A percentile compares a stretch with the other conserved stretches of the same genome.
These are phyloP conservation scores for Starmerella asiatica DNA, from an alignment of 805 yeast species.

Conservation along the genomic window DNA sequence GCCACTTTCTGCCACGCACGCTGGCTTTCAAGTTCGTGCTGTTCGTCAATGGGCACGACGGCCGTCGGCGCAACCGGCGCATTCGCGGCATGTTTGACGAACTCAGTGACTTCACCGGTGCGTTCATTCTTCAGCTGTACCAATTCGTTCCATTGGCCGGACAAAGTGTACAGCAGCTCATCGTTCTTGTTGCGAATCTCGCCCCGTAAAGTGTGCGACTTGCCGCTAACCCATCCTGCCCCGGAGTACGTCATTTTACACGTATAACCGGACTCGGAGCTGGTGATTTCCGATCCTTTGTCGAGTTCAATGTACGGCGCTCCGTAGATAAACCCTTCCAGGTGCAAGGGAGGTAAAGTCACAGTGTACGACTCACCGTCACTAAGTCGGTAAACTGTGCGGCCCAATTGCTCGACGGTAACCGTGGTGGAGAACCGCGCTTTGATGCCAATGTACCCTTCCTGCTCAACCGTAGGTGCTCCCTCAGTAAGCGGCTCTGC, in stretches of 20 bases:
- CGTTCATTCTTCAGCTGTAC: conserved; percentile 41
- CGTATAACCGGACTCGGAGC: conserved; percentile 55
- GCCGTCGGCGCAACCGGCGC: conserved; percentile 36
- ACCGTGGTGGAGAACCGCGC: conserved; percentile 72
- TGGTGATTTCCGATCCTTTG: conserved; percentile 71
- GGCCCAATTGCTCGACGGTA: conserved; percentile 84
- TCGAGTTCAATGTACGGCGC: conserved; percentile 92
- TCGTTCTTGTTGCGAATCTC: conserved; percentile 39
- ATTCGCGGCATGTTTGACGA: conserved; percentile 27
- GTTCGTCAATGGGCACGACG: conserved; percentile 74
- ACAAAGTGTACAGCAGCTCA: conserved; percentile 60
- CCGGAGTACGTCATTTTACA: conserved; percentile 73
- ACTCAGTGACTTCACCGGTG: conserved; percentile 26
- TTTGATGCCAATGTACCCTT: conserved; percentile 83
- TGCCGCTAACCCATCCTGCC: conserved; percentile 89
- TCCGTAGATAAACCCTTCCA: conserved; percentile 83
- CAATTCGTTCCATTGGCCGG: conserved; percentile 77
- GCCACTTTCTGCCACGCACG: conserved; percentile 86
- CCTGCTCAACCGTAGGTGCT: conserved; percentile 54
- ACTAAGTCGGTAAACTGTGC: conserved; percentile 50
- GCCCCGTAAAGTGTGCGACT: conserved; percentile 85
- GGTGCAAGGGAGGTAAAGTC: conserved; percentile 88
- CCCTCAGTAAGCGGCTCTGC: conserved; percentile 37
- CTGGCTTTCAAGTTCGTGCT: conserved; percentile 69
- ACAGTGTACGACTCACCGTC: conserved; percentile 57